These are phyloP conservation scores for Phellopilus nigrolimitatus DNA, from an alignment of 1,284 basidiomycete genomes.

Conservation along the genomic window DNA sequence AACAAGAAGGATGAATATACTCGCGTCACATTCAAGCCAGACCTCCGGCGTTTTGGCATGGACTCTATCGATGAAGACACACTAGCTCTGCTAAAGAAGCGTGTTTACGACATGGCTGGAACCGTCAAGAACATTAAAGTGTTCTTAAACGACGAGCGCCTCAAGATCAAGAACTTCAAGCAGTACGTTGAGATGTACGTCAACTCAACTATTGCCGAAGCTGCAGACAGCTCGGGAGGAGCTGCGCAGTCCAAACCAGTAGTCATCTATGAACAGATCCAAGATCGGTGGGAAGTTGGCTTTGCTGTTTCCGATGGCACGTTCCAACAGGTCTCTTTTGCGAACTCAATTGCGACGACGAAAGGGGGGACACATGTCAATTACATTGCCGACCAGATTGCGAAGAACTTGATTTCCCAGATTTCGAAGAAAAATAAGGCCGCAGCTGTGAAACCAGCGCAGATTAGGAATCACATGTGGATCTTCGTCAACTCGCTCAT, in stretches of 20 bases:
- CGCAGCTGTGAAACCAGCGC: slow-evolving; percentile 85
- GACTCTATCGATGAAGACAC: slow-evolving; percentile 89
- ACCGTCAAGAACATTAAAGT: slow-evolving; percentile 94
- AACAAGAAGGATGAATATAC: slow-evolving; percentile 91
- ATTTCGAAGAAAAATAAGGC: slow-evolving; percentile 98
- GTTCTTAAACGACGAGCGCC: slow-evolving; percentile 84
- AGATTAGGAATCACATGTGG: slow-evolving; percentile 98
- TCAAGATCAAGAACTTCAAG: slow-evolving; percentile 96
- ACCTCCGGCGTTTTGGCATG: slow-evolving; percentile 93
- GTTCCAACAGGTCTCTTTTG: slow-evolving; percentile 94
- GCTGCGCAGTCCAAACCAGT: slow-evolving; percentile 72
- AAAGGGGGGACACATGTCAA: slow-evolving; percentile 97
- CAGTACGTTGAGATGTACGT: slow-evolving; percentile 97
- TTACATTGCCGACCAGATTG: slow-evolving; percentile 84
- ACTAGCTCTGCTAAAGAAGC: slow-evolving; percentile 85
- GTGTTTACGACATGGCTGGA: slow-evolving; percentile 97
- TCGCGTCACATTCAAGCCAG: slow-evolving; percentile 93
- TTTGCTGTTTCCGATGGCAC: slow-evolving; percentile 92
- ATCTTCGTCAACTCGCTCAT: slow-evolving; percentile 96
- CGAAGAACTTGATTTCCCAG: slow-evolving; percentile 74
- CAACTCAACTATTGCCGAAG: slow-evolving; percentile 62
- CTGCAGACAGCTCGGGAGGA: slow-evolving; percentile 63
- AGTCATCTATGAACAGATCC: slow-evolving; percentile 80
- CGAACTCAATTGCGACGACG: slow-evolving; percentile 95
- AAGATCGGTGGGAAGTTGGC: slow-evolving; percentile 91